These are phyloP conservation scores for Globisporangium paddicum DNA, from an alignment of 352 stramenopile species.

Conservation along the genomic window DNA sequence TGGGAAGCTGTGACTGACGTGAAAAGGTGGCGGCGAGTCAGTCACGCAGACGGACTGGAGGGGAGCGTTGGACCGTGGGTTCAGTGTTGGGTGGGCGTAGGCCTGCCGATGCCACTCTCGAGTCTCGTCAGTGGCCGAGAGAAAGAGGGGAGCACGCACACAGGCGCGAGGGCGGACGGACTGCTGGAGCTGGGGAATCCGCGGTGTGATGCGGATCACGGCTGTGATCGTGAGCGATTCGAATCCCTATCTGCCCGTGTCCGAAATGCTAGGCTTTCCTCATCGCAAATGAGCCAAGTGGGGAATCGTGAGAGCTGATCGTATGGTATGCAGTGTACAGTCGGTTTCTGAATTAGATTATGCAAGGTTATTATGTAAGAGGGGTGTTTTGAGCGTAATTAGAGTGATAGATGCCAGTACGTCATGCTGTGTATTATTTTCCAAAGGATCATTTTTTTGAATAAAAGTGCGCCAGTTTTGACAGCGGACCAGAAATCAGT, in stretches of 20 bases:
- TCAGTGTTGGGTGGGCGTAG: background rate
- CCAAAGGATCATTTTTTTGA: background rate
- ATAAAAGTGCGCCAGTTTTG: background rate
- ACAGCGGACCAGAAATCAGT: background rate
- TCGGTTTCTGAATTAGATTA: no score
- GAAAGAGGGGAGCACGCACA: background rate
- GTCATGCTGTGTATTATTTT: background rate
- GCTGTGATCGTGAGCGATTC: background rate
- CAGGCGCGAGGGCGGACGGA: background rate
- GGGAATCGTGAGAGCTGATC: background rate
- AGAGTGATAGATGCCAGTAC: no score
- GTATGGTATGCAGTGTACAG: background rate
- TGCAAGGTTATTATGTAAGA: no score
- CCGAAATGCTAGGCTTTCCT: no score
- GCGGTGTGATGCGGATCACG: background rate
- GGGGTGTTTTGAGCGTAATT: no score
- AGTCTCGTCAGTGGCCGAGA: background rate
- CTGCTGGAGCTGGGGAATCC: background rate
- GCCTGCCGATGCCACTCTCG: background rate
- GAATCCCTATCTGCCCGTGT: background rate
- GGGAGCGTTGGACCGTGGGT: background rate
- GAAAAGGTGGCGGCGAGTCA: background rate
- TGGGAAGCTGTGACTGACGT: slow-evolving; percentile 4
- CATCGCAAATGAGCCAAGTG: background rate
- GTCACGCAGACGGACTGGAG: background rate